Conservation (phyloP, 495 filamentous ascomycete species). For the Penicillium cosmopolitanum region DNA sequence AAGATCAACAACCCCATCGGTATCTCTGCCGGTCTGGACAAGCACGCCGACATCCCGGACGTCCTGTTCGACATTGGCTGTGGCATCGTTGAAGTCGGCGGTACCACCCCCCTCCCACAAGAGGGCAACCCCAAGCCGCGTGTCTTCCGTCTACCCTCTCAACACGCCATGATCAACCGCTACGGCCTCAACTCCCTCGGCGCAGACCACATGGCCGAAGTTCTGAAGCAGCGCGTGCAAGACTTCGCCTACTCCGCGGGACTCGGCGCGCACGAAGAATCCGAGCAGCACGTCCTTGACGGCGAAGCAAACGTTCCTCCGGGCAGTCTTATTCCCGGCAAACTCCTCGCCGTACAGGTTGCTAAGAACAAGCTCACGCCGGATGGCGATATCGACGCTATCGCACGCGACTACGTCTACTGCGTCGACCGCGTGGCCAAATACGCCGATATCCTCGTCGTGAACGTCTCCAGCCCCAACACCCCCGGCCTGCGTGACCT, state of each 20-base stretch:
- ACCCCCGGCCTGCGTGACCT: slow-evolving; percentile 86
- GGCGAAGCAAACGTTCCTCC: slow-evolving; percentile 67
- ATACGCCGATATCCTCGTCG: slow-evolving; percentile 92
- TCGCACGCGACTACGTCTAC: slow-evolving; percentile 81
- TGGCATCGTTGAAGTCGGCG: slow-evolving; percentile 86
- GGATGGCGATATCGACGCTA: slow-evolving; percentile 80
- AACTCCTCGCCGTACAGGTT: slow-evolving; percentile 87
- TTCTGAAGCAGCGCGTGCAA: slow-evolving; percentile 75
- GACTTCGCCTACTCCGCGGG: slow-evolving; percentile 73
- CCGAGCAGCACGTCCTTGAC: slow-evolving; percentile 72
- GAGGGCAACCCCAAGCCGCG: slow-evolving; percentile 83
- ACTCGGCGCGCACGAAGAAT: slow-evolving; percentile 61
- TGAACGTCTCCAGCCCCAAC: slow-evolving; percentile 96
- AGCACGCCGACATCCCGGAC: slow-evolving; percentile 85
- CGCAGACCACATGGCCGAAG: slow-evolving; percentile 80
- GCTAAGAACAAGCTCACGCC: slow-evolving; percentile 95
- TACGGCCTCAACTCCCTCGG: slow-evolving; percentile 90
- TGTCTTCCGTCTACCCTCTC: slow-evolving; percentile 80
- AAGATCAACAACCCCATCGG: slow-evolving; percentile 82
- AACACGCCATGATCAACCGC: slow-evolving; percentile 89
- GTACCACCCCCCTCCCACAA: slow-evolving; percentile 83
- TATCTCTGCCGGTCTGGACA: slow-evolving; percentile 92
- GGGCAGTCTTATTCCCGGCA: slow-evolving; percentile 73
- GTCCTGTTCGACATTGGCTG: slow-evolving; percentile 80
- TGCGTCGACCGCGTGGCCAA: slow-evolving; percentile 79